These are phyloP conservation scores for Echinochloa phyllopogon DNA, from an alignment of 176 grass and related monocot species.

Conservation along the genomic window DNA sequence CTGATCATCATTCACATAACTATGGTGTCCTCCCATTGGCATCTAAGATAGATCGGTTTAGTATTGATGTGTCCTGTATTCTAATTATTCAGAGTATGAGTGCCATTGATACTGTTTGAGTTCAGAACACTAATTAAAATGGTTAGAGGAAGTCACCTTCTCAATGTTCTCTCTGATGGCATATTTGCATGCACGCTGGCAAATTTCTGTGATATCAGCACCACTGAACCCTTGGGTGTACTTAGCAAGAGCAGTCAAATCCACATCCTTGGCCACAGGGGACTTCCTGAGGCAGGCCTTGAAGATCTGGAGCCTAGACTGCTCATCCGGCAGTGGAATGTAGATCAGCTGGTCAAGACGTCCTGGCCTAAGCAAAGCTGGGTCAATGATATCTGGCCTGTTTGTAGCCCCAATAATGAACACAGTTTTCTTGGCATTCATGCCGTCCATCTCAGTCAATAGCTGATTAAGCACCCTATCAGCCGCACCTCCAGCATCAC, in stretches of 20 bases:
- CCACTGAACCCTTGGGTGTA: slow-evolving; percentile 91
- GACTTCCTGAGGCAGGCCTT: slow-evolving; percentile 88
- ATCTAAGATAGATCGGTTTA: background rate
- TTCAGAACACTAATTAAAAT: background rate
- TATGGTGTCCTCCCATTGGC: too few relatives aligned
- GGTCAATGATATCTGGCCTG: slow-evolving; percentile 85
- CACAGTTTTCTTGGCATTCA: slow-evolving; percentile 83
- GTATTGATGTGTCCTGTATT: background rate
- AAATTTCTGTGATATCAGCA: slow-evolving; percentile 88
- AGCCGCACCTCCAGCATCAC: slow-evolving; percentile 80
- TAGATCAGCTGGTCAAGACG: slow-evolving; percentile 86
- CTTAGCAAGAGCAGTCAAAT: slow-evolving; percentile 70
- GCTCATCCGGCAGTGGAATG: slow-evolving; percentile 81
- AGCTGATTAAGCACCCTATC: slow-evolving; percentile 87
- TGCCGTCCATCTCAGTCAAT: slow-evolving; percentile 90
- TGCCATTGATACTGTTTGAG: background rate
- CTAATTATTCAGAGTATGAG: background rate
- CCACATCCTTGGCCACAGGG: slow-evolving; percentile 79
- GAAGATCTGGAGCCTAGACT: slow-evolving; percentile 71
- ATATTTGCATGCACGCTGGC: slow-evolving; percentile 88
- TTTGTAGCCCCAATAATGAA: slow-evolving; percentile 91
- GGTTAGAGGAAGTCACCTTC: slow-evolving; percentile 53
- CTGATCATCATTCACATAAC: background rate
- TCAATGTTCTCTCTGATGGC: slow-evolving; percentile 89
- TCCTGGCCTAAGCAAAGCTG: slow-evolving; percentile 73